Evolutionary conservation across 2,329 filamentous ascomycete species (phyloP).

Genomic region (Cercospora zeina): DNA sequence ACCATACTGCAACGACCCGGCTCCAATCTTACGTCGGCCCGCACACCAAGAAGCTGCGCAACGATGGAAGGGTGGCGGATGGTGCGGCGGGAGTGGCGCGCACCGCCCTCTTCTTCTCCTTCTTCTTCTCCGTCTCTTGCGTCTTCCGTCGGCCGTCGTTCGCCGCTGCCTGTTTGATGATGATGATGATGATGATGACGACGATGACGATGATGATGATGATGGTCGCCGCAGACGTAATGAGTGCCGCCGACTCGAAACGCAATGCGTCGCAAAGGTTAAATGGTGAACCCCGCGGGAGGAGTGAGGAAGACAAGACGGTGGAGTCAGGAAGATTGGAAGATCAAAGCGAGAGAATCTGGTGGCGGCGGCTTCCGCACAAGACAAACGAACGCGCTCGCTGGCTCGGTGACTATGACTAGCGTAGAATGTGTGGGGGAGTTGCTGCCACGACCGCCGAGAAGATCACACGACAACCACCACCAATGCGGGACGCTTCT

Average conservation of each 20-base stretch:
- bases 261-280: neutral
- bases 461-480: slow-evolving; percentile 1
- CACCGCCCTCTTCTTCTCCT: too few species aligned
- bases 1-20: slow-evolving; percentile 25
- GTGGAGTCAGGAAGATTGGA: neutral
- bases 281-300: neutral
- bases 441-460: neutral
- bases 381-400: slow-evolving; percentile 1
- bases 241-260: neutral
- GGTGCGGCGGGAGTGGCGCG: neutral
- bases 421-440: slow-evolving; percentile 14
- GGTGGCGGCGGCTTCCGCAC: neutral
- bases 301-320: neutral
- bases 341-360: neutral
- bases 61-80: neutral
- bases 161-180: neutral
- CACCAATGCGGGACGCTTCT: neutral
- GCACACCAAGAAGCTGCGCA: slow-evolving; percentile 6
- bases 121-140: neutral
- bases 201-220: too few species aligned
- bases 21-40: slow-evolving; percentile 32
- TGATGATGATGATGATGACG: neutral
- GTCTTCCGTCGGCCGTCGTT: neutral
- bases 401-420: too few species aligned
- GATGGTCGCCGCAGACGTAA: slow-evolving; percentile 11